phyloP scores from a whole-genome alignment of 2,329 filamentous ascomycete genomes.

The Sclerotinia minor region DNA sequence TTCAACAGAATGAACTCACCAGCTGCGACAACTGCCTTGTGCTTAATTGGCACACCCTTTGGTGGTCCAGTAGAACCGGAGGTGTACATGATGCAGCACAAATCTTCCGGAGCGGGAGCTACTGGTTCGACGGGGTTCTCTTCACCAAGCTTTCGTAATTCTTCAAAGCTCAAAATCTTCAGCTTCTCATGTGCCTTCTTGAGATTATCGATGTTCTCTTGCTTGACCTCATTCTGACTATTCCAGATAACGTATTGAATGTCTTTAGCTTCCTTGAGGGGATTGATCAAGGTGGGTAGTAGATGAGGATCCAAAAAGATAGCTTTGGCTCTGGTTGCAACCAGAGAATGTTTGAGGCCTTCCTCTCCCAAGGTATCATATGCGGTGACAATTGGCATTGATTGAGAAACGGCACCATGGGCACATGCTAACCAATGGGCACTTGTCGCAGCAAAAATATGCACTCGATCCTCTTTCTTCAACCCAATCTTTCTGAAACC shows the following conservation, averaged over 20 bases:
- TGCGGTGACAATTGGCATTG: conserved; percentile 86
- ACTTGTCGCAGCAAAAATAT: conserved; percentile 74
- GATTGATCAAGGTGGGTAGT: conserved; percentile 57
- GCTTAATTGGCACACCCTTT: conserved; percentile 84
- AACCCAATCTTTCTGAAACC: conserved; percentile 72
- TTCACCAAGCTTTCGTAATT: conserved; percentile 49
- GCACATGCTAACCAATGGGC: conserved; percentile 51
- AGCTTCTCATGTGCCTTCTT: conserved; percentile 56
- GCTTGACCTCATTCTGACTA: conserved; percentile 50
- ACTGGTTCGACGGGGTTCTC: conserved; percentile 69
- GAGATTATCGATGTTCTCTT: conserved; percentile 52
- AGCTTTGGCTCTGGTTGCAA: conserved; percentile 74
- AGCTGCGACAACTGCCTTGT: conserved; percentile 79
- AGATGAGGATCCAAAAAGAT: conserved; percentile 87
- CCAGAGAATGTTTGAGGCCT: conserved; percentile 80
- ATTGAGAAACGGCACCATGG: conserved; percentile 69
- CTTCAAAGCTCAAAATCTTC: conserved; percentile 53
- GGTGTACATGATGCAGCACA: conserved; percentile 83
- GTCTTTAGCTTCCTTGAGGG: conserved; percentile 56
- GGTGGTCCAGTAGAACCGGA: conserved; percentile 87
- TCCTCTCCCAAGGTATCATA: conserved; percentile 88
- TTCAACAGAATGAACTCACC: conserved; percentile 65
- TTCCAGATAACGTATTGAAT: conserved; percentile 56
- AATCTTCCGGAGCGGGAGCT: conserved; percentile 71
- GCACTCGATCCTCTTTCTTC: conserved; percentile 63